Conservation (phyloP, 148 eudicot species). For the Nepenthes mirabilis region DNA sequence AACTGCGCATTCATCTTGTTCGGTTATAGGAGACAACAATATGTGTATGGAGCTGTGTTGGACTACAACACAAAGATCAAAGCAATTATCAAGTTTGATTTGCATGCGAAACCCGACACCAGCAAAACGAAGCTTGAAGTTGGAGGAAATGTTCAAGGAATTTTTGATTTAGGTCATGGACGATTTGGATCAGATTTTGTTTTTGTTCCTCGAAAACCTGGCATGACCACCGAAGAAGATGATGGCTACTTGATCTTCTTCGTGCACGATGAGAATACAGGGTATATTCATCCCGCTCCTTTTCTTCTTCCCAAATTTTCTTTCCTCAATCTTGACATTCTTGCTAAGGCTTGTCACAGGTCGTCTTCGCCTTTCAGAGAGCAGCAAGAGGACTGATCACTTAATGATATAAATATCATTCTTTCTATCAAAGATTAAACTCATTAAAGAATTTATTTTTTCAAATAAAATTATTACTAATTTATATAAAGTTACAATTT, state of each 20-base stretch:
- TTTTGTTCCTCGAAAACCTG: slow-evolving; percentile 69
- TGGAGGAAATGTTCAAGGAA: slow-evolving; percentile 75
- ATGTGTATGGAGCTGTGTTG: slow-evolving; percentile 66
- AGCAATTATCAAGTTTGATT: slow-evolving; percentile 82
- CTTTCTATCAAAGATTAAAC: no score
- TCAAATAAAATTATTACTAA: no score
- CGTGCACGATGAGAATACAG: slow-evolving; percentile 73
- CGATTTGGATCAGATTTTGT: slow-evolving; percentile 91
- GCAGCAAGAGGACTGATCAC: no score
- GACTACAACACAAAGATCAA: slow-evolving; percentile 70
- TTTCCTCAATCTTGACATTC: no score
- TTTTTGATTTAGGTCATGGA: slow-evolving; percentile 75
- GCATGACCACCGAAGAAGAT: slow-evolving; percentile 65
- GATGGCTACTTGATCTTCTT: slow-evolving; percentile 94
- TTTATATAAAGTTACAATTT: no score
- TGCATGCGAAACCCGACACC: slow-evolving; percentile 70
- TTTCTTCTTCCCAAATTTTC: neutral
- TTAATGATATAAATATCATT: no score
- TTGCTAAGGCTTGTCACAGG: no score
- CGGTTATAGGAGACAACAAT: slow-evolving; percentile 60
- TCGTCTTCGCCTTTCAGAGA: no score
- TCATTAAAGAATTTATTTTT: no score
- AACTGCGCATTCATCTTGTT: neutral
- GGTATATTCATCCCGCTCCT: slow-evolving; percentile 22
- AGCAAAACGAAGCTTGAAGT: slow-evolving; percentile 63